These are phyloP conservation scores for Cryptosporidium sp. DNA, from an alignment of 169 alveolate genomes.

Conservation along the genomic window DNA sequence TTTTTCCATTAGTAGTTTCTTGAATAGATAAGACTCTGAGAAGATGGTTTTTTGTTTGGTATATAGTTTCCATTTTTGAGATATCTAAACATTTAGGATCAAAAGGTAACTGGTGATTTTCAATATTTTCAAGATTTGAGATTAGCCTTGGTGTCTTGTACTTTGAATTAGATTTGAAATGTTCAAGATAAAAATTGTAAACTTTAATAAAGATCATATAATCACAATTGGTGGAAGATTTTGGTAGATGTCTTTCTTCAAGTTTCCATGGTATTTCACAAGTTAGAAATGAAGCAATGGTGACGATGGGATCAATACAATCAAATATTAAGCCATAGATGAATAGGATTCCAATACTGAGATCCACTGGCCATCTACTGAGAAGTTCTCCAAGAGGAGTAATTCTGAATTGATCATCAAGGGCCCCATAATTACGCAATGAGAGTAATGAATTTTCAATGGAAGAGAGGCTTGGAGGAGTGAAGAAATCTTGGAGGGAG, in stretches of 20 bases:
- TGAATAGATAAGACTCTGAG: conserved; percentile 2
- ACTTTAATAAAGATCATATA: conserved; percentile 59
- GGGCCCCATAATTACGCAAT: conserved; percentile 44
- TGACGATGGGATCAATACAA: conserved; percentile 41
- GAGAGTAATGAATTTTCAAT: conserved; percentile 48
- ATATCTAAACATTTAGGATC: conserved; percentile 32
- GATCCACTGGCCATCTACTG: conserved; percentile 76
- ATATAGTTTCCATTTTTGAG: conserved; percentile 57
- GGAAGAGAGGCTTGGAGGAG: conserved; percentile 54
- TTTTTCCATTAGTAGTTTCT: neutral
- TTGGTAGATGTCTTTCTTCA: conserved; percentile 16
- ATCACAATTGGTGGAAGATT: conserved; percentile 37
- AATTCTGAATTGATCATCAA: conserved; percentile 31
- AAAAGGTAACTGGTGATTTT: conserved; percentile 50
- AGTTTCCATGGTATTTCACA: conserved; percentile 75
- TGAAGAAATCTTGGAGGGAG: conserved; percentile 38
- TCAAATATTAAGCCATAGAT: conserved; percentile 71
- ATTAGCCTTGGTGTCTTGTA: neutral
- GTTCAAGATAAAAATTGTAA: conserved; percentile 29
- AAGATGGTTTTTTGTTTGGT: conserved; percentile 53
- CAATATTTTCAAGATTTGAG: neutral
- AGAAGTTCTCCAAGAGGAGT: conserved; percentile 75
- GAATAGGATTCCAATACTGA: conserved; percentile 73
- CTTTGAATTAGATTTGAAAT: neutral
- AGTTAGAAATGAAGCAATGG: conserved; percentile 70